phyloP scores from a whole-genome alignment of 2,329 filamentous ascomycete species.

The Colletotrichum scovillei region DNA sequence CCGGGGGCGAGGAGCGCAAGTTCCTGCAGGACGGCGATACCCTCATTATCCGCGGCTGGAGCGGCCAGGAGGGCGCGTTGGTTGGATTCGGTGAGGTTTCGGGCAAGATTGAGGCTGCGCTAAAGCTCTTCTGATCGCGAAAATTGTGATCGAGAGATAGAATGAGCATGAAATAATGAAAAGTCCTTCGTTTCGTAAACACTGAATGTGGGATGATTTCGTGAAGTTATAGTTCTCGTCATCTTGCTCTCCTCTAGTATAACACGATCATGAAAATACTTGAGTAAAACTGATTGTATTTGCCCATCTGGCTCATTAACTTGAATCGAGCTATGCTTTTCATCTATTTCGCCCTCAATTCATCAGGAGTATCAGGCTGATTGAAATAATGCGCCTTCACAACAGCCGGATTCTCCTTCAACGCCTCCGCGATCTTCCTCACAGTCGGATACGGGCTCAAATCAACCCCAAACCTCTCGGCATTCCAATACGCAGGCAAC shows the following conservation, averaged over 20 bases:
- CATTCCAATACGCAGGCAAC: constrained; percentile 68
- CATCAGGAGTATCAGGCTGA: constrained; percentile 59
- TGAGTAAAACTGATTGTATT: too few relatives aligned
- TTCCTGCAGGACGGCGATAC: constrained; percentile 83
- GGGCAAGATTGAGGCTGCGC: constrained; percentile 64
- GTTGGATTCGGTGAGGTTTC: constrained; percentile 83
- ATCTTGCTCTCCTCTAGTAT: too few relatives aligned
- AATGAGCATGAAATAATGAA: neutral
- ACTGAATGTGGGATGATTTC: neutral
- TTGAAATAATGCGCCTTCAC: constrained; percentile 62
- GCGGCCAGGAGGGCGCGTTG: constrained; percentile 72
- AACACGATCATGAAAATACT: too few relatives aligned
- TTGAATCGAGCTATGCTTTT: neutral
- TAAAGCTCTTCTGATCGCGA: constrained; percentile 43
- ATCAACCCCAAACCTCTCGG: constrained; percentile 65
- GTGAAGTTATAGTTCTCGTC: too few relatives aligned
- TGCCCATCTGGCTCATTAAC: neutral
- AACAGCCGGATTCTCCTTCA: constrained; percentile 63
- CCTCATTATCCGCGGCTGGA: constrained; percentile 73
- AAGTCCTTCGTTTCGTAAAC: neutral
- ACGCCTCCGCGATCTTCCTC: constrained; percentile 53
- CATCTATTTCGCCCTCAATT: constrained; percentile 12
- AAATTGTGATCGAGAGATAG: neutral
- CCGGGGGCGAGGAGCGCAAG: constrained; percentile 73
- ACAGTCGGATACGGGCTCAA: constrained; percentile 60